phyloP scores from a whole-genome alignment of 2,329 filamentous ascomycete species.

The Arthrobotrys sinensis region DNA sequence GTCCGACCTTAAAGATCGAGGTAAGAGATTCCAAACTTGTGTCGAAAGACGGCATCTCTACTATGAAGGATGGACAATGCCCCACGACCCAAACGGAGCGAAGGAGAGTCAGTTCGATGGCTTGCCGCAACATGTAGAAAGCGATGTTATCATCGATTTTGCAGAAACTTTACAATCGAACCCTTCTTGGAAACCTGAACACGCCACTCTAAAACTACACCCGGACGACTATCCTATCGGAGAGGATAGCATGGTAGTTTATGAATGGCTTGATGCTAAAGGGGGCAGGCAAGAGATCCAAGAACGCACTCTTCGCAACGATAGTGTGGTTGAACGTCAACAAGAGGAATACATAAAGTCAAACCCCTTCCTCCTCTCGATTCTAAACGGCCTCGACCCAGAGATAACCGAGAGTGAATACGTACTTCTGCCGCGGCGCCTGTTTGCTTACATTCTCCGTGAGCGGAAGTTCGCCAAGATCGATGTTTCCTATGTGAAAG shows the following conservation, averaged over 20 bases:
- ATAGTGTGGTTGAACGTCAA: constrained; percentile 4
- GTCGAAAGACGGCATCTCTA: constrained; percentile 67
- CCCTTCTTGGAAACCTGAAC: constrained; percentile 67
- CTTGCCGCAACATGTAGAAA: constrained; percentile 68
- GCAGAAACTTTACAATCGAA: constrained; percentile 68
- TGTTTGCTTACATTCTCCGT: constrained; percentile 69
- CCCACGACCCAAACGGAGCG: constrained; percentile 66
- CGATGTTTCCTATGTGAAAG: constrained; percentile 67
- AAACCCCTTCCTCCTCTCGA: constrained; percentile 65
- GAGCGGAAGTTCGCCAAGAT: constrained; percentile 68
- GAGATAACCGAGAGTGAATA: constrained; percentile 64
- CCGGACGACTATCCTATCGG: constrained; percentile 63
- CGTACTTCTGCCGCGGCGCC: constrained; percentile 68
- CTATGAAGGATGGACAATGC: constrained; percentile 69
- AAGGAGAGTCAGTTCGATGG: constrained; percentile 66
- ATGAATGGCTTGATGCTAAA: constrained; percentile 19
- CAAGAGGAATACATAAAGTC: constrained; percentile 63
- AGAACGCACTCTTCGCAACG: constrained; percentile 13
- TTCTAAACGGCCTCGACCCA: constrained; percentile 63
- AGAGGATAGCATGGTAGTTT: constrained; percentile 7
- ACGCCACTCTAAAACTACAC: constrained; percentile 65
- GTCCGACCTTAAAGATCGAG: constrained; percentile 66
- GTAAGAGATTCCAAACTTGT: constrained; percentile 66
- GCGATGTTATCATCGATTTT: constrained; percentile 69
- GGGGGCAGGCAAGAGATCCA: constrained; percentile 17